phyloP scores from a whole-genome alignment of 495 filamentous ascomycete species.

The Podospora pseudocomata region DNA sequence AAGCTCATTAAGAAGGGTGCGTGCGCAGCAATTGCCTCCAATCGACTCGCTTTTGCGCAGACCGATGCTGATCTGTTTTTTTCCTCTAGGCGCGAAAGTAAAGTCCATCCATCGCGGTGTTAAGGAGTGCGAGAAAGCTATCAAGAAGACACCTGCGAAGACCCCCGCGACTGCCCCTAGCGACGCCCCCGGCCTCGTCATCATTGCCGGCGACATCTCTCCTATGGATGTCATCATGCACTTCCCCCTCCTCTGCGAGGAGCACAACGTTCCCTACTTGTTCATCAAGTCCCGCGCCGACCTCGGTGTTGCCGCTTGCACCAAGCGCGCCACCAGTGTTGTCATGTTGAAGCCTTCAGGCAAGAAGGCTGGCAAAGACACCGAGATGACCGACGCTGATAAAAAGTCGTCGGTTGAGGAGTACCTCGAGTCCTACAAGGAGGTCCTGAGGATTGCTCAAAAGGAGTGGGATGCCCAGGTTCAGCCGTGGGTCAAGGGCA shows the following conservation, averaged over 20 bases:
- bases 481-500: slow-evolving; percentile 34
- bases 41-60: background rate
- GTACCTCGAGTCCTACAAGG: slow-evolving; percentile 68
- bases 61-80: slow-evolving; percentile 8
- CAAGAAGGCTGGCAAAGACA: slow-evolving; percentile 49
- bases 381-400: slow-evolving; percentile 35
- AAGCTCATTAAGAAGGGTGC: slow-evolving; percentile 92
- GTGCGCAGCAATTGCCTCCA: slow-evolving; percentile 17
- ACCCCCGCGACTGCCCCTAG: slow-evolving; percentile 50
- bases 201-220: slow-evolving; percentile 94
- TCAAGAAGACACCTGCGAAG: slow-evolving; percentile 75
- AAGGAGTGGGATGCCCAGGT: slow-evolving; percentile 54
- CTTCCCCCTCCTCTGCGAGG: slow-evolving; percentile 94
- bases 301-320: slow-evolving; percentile 83
- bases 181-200: slow-evolving; percentile 66
- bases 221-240: slow-evolving; percentile 97
- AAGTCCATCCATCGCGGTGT: slow-evolving; percentile 94
- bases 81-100: slow-evolving; percentile 71
- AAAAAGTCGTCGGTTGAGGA: slow-evolving; percentile 57
- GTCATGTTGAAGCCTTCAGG: slow-evolving; percentile 68
- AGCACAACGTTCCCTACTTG: slow-evolving; percentile 91
- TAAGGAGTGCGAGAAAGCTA: slow-evolving; percentile 95
- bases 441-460: slow-evolving; percentile 67
- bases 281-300: slow-evolving; percentile 85
- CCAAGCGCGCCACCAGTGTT: slow-evolving; percentile 93